Conservation (phyloP, 768 basidiomycete genomes). For the Amylocystis lapponica region DNA sequence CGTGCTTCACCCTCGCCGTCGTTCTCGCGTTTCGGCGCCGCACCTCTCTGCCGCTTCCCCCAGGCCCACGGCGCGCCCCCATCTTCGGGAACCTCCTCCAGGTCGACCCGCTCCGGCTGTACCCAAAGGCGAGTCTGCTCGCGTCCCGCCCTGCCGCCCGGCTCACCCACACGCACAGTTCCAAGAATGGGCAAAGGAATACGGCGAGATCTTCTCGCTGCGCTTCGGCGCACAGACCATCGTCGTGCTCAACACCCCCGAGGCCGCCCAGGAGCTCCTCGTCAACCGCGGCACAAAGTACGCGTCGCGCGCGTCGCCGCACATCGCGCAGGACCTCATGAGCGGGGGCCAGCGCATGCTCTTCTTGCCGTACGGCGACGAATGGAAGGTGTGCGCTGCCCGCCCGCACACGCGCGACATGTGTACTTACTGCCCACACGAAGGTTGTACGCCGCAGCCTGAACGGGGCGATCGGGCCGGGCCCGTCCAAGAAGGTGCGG, state of each 20-base stretch:
- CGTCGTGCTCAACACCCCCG: slow-evolving; percentile 16
- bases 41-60: too few species aligned
- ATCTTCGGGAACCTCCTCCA: slow-evolving; percentile 30
- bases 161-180: slow-evolving; percentile 12
- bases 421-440: neutral
- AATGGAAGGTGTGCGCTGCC: slow-evolving; percentile 23
- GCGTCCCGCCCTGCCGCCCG: neutral
- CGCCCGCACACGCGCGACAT: neutral
- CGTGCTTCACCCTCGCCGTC: too few species aligned
- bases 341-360: slow-evolving; percentile 25
- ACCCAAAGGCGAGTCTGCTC: slow-evolving; percentile 16
- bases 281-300: slow-evolving; percentile 23
- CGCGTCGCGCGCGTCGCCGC: slow-evolving; percentile 23
- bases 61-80: slow-evolving; percentile 26
- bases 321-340: slow-evolving; percentile 27
- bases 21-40: too few species aligned
- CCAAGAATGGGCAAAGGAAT: slow-evolving; percentile 24
- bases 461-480: slow-evolving; percentile 20
- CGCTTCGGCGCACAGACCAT: slow-evolving; percentile 15
- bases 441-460: slow-evolving; percentile 20
- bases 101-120: slow-evolving; percentile 21
- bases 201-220: slow-evolving; percentile 25
- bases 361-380: slow-evolving; percentile 23
- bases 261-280: slow-evolving; percentile 16
- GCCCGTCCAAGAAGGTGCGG: slow-evolving; percentile 21